Evolutionary conservation across 2,329 filamentous ascomycete species (phyloP).

Genomic region (Clonostachys rosea): DNA sequence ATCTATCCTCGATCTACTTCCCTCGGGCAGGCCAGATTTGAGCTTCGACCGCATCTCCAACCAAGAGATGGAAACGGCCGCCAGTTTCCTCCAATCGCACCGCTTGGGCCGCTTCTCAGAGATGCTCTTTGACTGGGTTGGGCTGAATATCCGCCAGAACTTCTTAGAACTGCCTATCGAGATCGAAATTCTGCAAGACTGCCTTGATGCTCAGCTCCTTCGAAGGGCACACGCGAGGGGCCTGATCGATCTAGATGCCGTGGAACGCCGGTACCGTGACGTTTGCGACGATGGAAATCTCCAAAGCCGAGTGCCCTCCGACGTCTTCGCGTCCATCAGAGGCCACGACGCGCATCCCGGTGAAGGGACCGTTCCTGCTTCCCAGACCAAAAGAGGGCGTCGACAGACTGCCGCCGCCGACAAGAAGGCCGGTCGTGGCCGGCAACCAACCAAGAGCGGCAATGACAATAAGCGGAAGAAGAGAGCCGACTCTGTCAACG

Average conservation of each 20-base stretch:
- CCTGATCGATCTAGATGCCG: neutral
- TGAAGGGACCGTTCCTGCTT: too few relatives aligned
- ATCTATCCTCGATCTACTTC: conserved; percentile 5
- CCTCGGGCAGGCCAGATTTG: conserved; percentile 11
- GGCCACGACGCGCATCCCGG: too few relatives aligned
- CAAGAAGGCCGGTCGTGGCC: too few relatives aligned
- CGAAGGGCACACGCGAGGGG: neutral
- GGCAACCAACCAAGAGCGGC: too few relatives aligned
- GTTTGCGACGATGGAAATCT: too few relatives aligned
- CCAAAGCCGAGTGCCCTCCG: too few relatives aligned
- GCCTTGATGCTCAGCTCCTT: conserved; percentile 6
- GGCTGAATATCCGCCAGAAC: conserved; percentile 2
- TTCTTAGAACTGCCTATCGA: conserved; percentile 17
- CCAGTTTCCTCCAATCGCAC: conserved; percentile 8
- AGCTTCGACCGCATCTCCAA: conserved; percentile 11
- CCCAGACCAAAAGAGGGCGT: too few relatives aligned
- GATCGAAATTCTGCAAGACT: conserved; percentile 12
- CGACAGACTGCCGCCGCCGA: too few relatives aligned
- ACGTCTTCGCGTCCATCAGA: too few relatives aligned
- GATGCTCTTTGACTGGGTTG: conserved; percentile 8
- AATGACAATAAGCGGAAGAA: too few relatives aligned
- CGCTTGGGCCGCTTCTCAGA: conserved; percentile 1
- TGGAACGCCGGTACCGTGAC: too few relatives aligned
- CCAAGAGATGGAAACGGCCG: conserved; percentile 8
- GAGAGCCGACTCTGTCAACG: too few relatives aligned